Base-by-base conservation (phyloP, 2,329 filamentous ascomycete species). In the Coccinonectria pachysandricola region DNA sequence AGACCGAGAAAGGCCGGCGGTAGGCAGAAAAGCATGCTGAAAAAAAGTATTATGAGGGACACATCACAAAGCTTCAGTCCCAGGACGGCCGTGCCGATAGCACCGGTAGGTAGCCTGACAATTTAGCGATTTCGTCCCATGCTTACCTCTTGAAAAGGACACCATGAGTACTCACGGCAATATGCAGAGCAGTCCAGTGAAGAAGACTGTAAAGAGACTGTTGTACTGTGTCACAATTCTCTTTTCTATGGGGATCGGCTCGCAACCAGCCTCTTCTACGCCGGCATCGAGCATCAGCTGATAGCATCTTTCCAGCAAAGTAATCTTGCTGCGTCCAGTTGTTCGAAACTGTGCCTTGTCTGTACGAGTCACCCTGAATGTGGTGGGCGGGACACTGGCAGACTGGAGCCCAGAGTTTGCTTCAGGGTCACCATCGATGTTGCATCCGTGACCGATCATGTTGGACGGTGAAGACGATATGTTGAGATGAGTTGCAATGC, bases 171-270 rank as follows among this genome's bases (percentile, higher is more conserved):
- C 68, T 49, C 45, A 75, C 71, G 71, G 70, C 16, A 76, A 43
- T 6, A 73, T 56, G 41, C 67, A 72, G 21, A 68, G 55, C 30
- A 71, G 60, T 32, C 70, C 62, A 12, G 66, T 70, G 42, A 74
- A 71, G 58, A 72, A 75, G 13, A 75, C 55, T 4, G 69, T 73
- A 42, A 76, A 75, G 23, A 76, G 56, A 34, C 70, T 68, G 47
- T 58, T 58, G 37, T 68, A 68, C 18, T 59, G 55, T 7, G 56
- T 70, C 34, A 68, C 60, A 2, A 60, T 73, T 21, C 71, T 57
- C 34, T 68, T 54, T 28, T 70, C 62, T 12, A 62, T 34, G 1
- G 69, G 65, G 12, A 77, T 66, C 1, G 72, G 72, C 30, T 59
- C 60, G 40, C 72, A 60, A 4, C 72, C 72, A 33, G 66, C 65